Evolutionary conservation across 1,139 yeast species (phyloP), one percentile per base, ranked within the genome.

Genomic region (Saccharomyces hybrid): DNA sequence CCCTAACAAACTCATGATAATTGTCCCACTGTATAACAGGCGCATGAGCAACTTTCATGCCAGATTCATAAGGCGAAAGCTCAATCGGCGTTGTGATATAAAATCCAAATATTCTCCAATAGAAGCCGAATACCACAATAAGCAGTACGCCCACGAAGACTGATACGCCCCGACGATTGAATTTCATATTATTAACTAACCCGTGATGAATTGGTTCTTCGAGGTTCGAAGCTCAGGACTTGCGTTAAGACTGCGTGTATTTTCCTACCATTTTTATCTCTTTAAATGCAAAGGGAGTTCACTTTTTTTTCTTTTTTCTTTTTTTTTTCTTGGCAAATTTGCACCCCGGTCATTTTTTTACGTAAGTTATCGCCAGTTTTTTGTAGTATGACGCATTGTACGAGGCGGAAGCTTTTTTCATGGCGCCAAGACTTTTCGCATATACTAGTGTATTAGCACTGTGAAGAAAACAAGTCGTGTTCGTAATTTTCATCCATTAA

Each of bases 1-100:
- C 69, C 26, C 59, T 51, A 2, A 62, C 42, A 20, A 20, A 20
- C 23, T 20, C 23, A 20, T 20, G 23, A 20, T 20, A 20, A 20
- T 20, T 20, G 23, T 56, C 48, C 53, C 56, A 51, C 14, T 8
- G 41, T 32, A 32, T 32, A 32, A 8, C 6, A 32, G 20, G 41
- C 8, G 41, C 29, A 27, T 27, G 9, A 7, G 29, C 41, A 14
- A n/a, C 41, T 32, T 32, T 32, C 8, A 32, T n/a, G 6, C 20
- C 41, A 32, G 41, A 32, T n/a, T n/a, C 41, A 8, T n/a, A n/a
- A 32, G 8, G 41, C 14, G 41, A 20, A 11, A 32, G 20, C 4
- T 5, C 41, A 5, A 20, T 32, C 5, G 41, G 14, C 8, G 14
- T 8, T 32, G 20, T n/a, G 6, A 7, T 5, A n/a, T 32, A 32